phyloP scores from a whole-genome alignment of 306 rosid species.

The Acacia melanoxylon region DNA sequence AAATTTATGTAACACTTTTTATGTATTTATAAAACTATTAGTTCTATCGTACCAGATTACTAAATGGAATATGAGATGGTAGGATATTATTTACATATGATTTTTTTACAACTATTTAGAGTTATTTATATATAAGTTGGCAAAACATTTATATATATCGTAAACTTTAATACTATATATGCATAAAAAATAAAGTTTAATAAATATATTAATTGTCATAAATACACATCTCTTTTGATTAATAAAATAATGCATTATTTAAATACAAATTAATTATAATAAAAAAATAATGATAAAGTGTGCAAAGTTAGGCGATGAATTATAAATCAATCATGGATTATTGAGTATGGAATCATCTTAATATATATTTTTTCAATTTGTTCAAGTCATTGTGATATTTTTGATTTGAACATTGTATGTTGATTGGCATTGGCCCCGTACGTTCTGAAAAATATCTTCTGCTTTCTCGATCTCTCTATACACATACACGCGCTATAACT shows the following conservation, averaged over 20 bases:
- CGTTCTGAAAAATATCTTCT: too few species aligned
- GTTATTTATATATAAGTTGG: too few species aligned
- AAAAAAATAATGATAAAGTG: background rate
- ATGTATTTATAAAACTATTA: background rate
- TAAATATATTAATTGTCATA: too few species aligned
- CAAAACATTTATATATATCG: too few species aligned
- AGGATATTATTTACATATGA: background rate
- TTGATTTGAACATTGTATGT: background rate
- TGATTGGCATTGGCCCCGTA: background rate
- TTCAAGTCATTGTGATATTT: background rate
- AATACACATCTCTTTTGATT: background rate
- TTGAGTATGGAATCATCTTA: background rate
- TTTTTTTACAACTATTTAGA: too few species aligned
- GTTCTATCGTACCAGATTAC: background rate
- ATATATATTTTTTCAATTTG: background rate
- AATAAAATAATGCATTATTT: background rate
- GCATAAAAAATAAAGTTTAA: background rate
- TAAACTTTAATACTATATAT: too few species aligned
- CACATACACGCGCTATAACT: too few species aligned
- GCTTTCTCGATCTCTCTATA: background rate
- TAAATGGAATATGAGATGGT: background rate
- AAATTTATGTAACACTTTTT: background rate
- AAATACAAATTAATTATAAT: too few species aligned
- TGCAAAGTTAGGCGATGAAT: background rate
- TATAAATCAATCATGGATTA: background rate